Base-by-base conservation (phyloP, 2,329 filamentous ascomycete genomes). In the Xylaria sp. region DNA sequence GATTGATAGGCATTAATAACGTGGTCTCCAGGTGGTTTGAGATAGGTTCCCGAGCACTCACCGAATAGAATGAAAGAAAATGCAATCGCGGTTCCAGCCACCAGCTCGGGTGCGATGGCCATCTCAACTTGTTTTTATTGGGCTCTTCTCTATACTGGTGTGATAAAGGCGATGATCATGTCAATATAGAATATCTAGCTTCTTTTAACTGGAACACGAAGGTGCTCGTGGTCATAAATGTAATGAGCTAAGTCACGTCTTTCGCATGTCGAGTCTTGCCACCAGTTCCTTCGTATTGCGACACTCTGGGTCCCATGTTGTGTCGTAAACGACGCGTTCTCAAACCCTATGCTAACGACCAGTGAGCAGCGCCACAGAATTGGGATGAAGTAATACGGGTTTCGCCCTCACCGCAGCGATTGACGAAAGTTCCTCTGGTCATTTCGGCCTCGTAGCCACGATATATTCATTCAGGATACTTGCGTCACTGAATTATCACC, bases 31-130 rank as follows among this genome's bases (percentile, higher is more conserved):
- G 1, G 43, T n/a, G 15, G 20, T 25, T n/a, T 13, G 4, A 46
- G 23, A 62, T 60, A 63, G 43, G 68, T 20, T 8, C 25, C 36
- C 4, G 52, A 23, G 13, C 3, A 68, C 75, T 71, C 75, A 84
- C 83, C 83, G 46, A 83, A 80, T 15, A 86, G 80, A 54, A 84
- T 83, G 78, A 83, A 85, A 2, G 84, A 85, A 70, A 83, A 83
- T 12, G 83, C 81, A 63, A 85, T 80, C 66, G 82, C 84, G 43
- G 80, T 83, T 56, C 82, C 82, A 55, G 83, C 78, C 15, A 85
- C 79, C 56, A 79, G 72, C 72, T 82, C 74, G 6, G 72, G 60
- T 31, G 68, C 31, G 55, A 63, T 12, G 1, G 55, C 52, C 68
- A 68, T 70, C 3, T 39, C 64, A 33, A 41, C 10, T 6, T 48